Percentiles rank a stretch among this genome's conserved stretches.
Evolutionary conservation across 2,329 filamentous ascomycete genomes (phyloP).

Genomic region (Mycosphaerella sp.): DNA sequence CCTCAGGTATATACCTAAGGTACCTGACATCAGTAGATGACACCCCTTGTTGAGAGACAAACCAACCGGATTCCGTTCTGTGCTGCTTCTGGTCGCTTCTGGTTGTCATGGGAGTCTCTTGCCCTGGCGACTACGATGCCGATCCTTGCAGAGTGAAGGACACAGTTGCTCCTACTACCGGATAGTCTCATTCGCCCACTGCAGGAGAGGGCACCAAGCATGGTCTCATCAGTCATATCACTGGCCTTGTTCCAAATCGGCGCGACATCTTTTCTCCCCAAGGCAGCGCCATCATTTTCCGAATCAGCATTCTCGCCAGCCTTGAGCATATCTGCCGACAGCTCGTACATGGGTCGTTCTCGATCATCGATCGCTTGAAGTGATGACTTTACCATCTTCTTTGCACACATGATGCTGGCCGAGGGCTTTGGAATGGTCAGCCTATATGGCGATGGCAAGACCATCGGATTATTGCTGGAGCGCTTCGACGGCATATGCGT

Average conservation of each 20-base stretch:
- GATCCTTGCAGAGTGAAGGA: no score
- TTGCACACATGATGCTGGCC: background rate
- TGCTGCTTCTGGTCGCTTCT: no score
- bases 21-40: no score
- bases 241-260: background rate
- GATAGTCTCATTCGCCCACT: no score
- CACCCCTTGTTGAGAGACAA: no score
- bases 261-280: background rate
- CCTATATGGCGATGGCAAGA: background rate
- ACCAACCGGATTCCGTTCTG: no score
- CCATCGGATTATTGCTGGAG: background rate
- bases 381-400: background rate
- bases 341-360: constrained; percentile 34
- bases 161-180: no score
- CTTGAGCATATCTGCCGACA: background rate
- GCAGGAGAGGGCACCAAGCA: no score
- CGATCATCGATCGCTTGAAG: constrained; percentile 11
- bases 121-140: no score
- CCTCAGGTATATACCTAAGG: no score
- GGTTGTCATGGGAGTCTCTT: no score
- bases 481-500: background rate
- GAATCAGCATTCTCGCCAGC: background rate
- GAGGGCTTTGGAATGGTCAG: background rate
- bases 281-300: background rate
- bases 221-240: no score